Evolutionary conservation across 2,329 filamentous ascomycete species (phyloP).

Genomic region (Scedosporium minutisporum): DNA sequence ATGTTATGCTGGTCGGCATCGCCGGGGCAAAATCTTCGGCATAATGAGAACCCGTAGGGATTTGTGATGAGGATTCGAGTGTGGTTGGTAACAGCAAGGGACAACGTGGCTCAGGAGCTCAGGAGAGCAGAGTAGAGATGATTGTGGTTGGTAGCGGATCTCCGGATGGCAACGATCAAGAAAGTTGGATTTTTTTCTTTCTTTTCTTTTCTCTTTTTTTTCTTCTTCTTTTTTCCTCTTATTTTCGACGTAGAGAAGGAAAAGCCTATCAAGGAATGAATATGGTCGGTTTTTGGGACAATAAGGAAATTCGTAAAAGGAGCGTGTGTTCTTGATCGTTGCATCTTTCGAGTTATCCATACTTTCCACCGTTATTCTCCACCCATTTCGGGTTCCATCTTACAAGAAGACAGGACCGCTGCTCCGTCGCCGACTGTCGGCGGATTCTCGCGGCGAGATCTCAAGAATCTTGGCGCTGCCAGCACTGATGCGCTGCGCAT

Average conservation of each 20-base stretch:
- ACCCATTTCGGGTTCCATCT: neutral
- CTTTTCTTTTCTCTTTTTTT: slow-evolving; percentile 8
- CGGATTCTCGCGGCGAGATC: slow-evolving; percentile 46
- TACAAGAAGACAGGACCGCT: slow-evolving; percentile 5
- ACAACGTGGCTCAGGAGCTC: too few species aligned
- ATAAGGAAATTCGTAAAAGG: slow-evolving; percentile 9
- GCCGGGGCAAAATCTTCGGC: too few species aligned
- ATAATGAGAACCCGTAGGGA: too few species aligned
- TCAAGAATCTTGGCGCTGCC: slow-evolving; percentile 69
- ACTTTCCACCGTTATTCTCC: neutral
- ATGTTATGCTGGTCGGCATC: neutral
- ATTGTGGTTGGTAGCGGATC: neutral
- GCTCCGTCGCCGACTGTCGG: slow-evolving; percentile 32
- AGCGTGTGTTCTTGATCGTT: slow-evolving; percentile 5
- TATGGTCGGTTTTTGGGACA: slow-evolving; percentile 12
- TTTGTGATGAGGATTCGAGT: too few species aligned
- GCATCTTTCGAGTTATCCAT: neutral
- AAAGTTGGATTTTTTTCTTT: neutral
- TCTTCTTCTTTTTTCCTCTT: slow-evolving; percentile 6
- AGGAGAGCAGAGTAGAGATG: too few species aligned
- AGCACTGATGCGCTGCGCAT: slow-evolving; percentile 64
- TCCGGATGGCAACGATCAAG: neutral
- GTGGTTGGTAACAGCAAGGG: too few species aligned
- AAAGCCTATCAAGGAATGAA: slow-evolving; percentile 13
- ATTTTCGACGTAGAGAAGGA: too few species aligned